Conservation (phyloP, 2,329 filamentous ascomycete species). For the Phialophora chinensis region DNA sequence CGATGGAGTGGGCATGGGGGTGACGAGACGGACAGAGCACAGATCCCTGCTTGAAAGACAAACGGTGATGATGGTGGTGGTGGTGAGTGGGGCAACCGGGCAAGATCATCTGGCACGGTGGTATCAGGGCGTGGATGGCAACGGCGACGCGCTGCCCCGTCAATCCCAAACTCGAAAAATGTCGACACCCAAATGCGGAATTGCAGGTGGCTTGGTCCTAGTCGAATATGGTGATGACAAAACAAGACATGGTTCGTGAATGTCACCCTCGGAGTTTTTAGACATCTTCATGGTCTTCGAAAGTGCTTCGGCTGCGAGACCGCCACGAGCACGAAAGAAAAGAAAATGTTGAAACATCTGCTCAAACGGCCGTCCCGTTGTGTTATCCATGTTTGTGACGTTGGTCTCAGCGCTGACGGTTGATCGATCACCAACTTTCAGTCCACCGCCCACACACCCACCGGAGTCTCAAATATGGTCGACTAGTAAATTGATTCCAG, state of each 20-base stretch:
- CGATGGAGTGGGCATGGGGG: neutral
- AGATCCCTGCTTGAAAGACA: neutral
- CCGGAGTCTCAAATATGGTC: neutral
- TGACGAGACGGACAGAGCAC: constrained; percentile 4
- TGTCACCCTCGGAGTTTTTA: constrained; percentile 15
- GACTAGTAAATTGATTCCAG: neutral
- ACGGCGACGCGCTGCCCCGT: neutral
- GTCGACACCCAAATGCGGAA: constrained; percentile 1
- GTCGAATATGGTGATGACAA: constrained; percentile 12
- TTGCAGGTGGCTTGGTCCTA: constrained; percentile 7
- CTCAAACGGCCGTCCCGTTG: neutral
- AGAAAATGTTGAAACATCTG: constrained; percentile 34
- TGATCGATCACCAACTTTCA: neutral
- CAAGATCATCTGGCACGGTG: neutral
- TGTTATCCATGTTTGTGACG: neutral
- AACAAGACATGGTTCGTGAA: constrained; percentile 3
- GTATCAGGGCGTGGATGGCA: neutral
- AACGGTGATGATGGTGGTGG: neutral
- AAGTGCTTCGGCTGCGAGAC: constrained; percentile 34
- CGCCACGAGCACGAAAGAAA: constrained; percentile 25
- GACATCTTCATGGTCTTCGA: constrained; percentile 30
- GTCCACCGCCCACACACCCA: neutral
- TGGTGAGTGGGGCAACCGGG: neutral
- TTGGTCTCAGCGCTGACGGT: neutral
- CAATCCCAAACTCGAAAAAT: neutral